Evolutionary conservation across 495 filamentous ascomycete genomes (phyloP).

Genomic region (Xylaria castorea): DNA sequence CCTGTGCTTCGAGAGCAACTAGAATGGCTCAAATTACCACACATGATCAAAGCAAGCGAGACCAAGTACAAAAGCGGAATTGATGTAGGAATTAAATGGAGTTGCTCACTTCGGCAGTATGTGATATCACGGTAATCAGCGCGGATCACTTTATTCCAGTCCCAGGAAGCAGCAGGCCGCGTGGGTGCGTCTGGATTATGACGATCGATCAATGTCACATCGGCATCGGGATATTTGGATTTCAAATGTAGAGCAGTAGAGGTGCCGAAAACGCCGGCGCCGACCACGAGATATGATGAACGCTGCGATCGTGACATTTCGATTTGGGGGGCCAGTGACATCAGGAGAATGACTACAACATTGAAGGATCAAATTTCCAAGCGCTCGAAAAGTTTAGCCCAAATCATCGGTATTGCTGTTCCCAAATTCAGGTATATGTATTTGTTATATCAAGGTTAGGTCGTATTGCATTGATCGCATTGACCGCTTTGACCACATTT

Average conservation of each 20-base stretch:
- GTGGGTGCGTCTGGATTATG: conserved; percentile 48
- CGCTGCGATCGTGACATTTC: conserved; percentile 29
- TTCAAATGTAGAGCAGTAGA: conserved; percentile 69
- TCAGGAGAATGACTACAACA: background rate
- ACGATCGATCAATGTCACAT: conserved; percentile 65
- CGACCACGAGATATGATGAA: conserved; percentile 64
- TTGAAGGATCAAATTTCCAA: background rate
- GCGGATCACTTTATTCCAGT: conserved; percentile 73
- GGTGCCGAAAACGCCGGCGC: conserved; percentile 70
- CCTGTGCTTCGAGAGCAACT: conserved; percentile 63
- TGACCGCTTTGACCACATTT: conserved; percentile 5
- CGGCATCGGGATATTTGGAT: conserved; percentile 54
- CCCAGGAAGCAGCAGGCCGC: conserved; percentile 64
- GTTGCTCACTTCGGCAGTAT: conserved; percentile 51
- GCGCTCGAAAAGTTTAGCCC: background rate
- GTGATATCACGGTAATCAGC: conserved; percentile 66
- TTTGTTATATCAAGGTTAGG: background rate
- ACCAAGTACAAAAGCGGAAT: background rate
- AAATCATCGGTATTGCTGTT: background rate
- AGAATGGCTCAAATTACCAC: conserved; percentile 1
- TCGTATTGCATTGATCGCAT: conserved; percentile 8
- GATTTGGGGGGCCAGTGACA: background rate
- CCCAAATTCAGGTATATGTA: background rate
- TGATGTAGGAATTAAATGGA: background rate
- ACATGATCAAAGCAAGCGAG: background rate